Percentiles rank a stretch among this genome's conserved stretches.
Evolutionary conservation across 192 early-diverging fungal genomes (phyloP).

Genomic region (Geosiphon pyriformis): DNA sequence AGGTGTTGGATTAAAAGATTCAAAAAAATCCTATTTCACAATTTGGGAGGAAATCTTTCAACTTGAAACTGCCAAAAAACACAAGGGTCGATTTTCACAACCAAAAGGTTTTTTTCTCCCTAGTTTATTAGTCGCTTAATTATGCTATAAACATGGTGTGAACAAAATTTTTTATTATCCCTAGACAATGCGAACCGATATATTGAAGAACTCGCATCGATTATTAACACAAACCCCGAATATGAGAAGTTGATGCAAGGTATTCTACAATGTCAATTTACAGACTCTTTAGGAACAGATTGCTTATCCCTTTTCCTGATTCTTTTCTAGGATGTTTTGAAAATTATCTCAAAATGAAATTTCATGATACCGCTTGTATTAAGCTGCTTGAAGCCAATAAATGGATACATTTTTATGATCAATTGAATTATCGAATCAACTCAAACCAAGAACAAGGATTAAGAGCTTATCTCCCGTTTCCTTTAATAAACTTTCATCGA

Average conservation of each 20-base stretch:
- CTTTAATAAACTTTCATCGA: slow-evolving; percentile 69
- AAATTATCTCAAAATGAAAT: slow-evolving; percentile 75
- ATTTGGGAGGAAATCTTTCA: slow-evolving; percentile 83
- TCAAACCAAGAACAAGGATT: slow-evolving; percentile 51
- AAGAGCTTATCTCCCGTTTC: slow-evolving; percentile 62
- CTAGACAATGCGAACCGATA: slow-evolving; percentile 44
- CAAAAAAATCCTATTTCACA: slow-evolving; percentile 67
- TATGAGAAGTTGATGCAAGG: slow-evolving; percentile 83
- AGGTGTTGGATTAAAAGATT: slow-evolving; percentile 74
- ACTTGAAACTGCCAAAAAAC: slow-evolving; percentile 26
- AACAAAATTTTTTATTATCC: too few relatives aligned
- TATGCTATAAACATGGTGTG: too few relatives aligned
- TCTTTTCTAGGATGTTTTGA: slow-evolving; percentile 87
- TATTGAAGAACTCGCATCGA: slow-evolving; percentile 42
- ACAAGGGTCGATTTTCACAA: slow-evolving; percentile 14
- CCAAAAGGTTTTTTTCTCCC: not conserved
- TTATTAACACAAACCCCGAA: slow-evolving; percentile 68
- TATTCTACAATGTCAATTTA: slow-evolving; percentile 28
- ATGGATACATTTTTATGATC: slow-evolving; percentile 83
- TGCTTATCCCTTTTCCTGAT: too few relatives aligned
- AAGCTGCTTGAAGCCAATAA: slow-evolving; percentile 63
- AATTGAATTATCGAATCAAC: slow-evolving; percentile 46
- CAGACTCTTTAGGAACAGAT: too few relatives aligned
- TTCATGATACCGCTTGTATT: slow-evolving; percentile 66
- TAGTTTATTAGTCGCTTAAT: too few relatives aligned